These are phyloP conservation scores for Rhipidocladum racemiflorum DNA, from an alignment of 176 grass and related monocot genomes.

Conservation along the genomic window DNA sequence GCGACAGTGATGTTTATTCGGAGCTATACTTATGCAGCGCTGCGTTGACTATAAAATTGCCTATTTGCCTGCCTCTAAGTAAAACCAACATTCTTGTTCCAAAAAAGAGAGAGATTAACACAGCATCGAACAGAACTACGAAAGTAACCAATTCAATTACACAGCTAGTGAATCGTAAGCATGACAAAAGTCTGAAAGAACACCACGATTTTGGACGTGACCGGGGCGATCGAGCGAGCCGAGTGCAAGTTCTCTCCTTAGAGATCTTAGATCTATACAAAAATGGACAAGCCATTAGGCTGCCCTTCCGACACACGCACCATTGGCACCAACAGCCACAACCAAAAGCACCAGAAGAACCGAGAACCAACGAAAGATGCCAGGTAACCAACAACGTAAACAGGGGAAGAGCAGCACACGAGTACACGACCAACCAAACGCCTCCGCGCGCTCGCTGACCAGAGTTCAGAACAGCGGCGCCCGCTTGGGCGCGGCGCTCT, in stretches of 20 bases:
- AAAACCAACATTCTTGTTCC: neutral
- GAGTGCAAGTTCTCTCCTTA: neutral
- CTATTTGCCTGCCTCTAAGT: neutral
- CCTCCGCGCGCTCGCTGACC: neutral
- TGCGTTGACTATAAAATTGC: neutral
- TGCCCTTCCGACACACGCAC: slow-evolving; percentile 1
- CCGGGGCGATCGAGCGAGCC: neutral
- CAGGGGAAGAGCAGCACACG: neutral
- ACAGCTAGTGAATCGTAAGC: neutral
- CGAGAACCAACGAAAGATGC: neutral
- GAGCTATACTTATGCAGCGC: neutral
- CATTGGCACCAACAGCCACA: neutral
- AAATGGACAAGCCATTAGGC: slow-evolving; percentile 16
- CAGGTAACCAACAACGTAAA: neutral
- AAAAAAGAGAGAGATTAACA: neutral
- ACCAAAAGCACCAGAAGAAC: neutral
- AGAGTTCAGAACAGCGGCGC: slow-evolving; percentile 35
- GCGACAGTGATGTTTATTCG: neutral
- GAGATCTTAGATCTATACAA: slow-evolving; percentile 22
- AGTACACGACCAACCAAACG: neutral
- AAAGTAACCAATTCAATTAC: neutral
- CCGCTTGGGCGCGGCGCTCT: slow-evolving; percentile 28
- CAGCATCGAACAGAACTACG: neutral
- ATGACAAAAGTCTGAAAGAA: neutral
- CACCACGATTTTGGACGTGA: neutral